Conservation (phyloP, 768 basidiomycete species). For the Lentinus brumalis region DNA sequence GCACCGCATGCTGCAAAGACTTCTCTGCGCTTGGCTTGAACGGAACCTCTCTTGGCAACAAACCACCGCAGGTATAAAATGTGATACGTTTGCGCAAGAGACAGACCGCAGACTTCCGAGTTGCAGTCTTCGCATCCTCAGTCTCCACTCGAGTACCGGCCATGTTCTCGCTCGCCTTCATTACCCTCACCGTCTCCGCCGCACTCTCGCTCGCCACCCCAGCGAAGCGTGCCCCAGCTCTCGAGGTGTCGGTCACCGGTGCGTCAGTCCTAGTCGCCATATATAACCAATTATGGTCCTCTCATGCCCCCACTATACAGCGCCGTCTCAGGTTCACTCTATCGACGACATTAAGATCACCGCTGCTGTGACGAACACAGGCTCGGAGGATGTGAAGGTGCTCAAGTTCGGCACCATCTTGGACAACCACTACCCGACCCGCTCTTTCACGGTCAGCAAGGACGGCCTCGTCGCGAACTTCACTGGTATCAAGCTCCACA, state of each 20-base stretch:
- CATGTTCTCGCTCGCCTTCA: constrained; percentile 15
- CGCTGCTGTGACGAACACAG: constrained; percentile 44
- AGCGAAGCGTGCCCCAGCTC: constrained; percentile 15
- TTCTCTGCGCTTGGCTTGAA: not conserved
- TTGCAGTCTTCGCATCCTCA: not conserved
- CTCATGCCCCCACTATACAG: constrained; percentile 16
- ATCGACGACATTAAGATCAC: constrained; percentile 43
- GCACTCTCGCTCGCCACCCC: constrained; percentile 19
- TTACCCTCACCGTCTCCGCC: constrained; percentile 12
- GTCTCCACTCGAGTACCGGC: not conserved
- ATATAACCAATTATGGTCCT: constrained; percentile 17
- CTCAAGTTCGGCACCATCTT: constrained; percentile 51
- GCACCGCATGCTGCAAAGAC: not conserved
- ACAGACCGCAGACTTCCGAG: not conserved
- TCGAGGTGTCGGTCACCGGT: constrained; percentile 19
- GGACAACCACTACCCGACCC: constrained; percentile 44
- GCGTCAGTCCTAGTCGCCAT: not conserved
- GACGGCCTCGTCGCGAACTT: constrained; percentile 41
- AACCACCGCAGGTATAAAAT: not conserved
- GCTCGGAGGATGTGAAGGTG: constrained; percentile 41
- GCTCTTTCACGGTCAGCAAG: constrained; percentile 46
- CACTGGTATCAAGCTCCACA: constrained; percentile 44
- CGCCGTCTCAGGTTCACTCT: constrained; percentile 33
- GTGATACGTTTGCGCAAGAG: too few relatives aligned
- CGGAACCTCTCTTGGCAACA: not conserved